Base-by-base conservation (phyloP, 1,139 yeast genomes). In the Geotrichum bryndzae region DNA sequence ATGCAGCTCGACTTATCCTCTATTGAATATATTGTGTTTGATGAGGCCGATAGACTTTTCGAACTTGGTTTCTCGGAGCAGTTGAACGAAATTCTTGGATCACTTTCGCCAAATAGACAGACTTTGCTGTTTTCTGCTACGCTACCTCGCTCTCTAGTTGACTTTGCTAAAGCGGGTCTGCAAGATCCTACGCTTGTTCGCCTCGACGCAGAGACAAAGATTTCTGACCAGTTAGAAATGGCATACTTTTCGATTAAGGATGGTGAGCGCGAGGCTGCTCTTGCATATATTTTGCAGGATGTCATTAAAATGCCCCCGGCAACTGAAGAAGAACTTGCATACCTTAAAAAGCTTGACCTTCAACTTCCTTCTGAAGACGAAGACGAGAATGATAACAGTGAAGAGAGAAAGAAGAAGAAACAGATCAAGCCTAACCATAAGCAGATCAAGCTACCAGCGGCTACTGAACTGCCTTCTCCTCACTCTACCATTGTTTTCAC, bases 11-110 rank as follows among this genome's bases (percentile, higher is more conserved):
- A 90, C 70, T 80, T 95, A 73, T 83, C 83, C 67, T 82, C 91
- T 2, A 84, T 94, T 27, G 96, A 94, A 72, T 92, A 89, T 70
- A 88, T 92, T 60, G 96, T 92, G 0, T 95, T 94, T 73, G 99
- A 95, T 77, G 99, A 95, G 79, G 99, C 99, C 48, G 99, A 95
- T 80, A 82, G 98, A 71, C 81, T 95, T 69, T 95, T 95, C 72
- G 99, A 95, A 76, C 87, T 92, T 88, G 98, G 99, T 61, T 95
- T 95, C 74, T 87, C 96, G 46, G 97, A 91, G 70, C 99, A 95
- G 73, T 81, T 95, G 72, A 90, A 90, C 70, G 98, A 94, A 74
- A 81, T 95, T 68, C 77, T 95, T 58, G 94, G 91, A 1, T 82
- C 95, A 0, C 80, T 94, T 64, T 96, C 98, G 0, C 75, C 90